Conservation (phyloP, 805 yeast genomes). For the Hanseniaspora osmophila region DNA sequence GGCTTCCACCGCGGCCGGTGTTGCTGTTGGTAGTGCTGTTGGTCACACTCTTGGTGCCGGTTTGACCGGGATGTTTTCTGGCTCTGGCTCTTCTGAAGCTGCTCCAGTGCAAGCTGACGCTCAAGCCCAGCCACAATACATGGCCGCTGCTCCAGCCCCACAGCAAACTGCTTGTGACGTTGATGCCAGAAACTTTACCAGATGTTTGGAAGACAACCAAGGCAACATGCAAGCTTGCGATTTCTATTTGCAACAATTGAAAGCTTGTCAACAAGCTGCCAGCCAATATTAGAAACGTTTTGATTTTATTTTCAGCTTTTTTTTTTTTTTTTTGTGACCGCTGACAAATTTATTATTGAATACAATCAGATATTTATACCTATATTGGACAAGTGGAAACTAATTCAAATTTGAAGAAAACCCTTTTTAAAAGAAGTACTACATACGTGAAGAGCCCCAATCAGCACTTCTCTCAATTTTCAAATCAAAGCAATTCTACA, state of each 20-base stretch:
- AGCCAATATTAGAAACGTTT: slow-evolving; percentile 43
- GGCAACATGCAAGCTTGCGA: slow-evolving; percentile 97
- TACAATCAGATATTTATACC: too few species aligned
- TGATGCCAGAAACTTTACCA: slow-evolving; percentile 89
- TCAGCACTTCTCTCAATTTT: too few species aligned
- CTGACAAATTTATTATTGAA: background rate
- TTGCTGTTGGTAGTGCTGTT: slow-evolving; percentile 93
- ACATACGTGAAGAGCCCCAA: too few species aligned
- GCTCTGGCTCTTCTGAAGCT: slow-evolving; percentile 45
- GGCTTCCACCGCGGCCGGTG: slow-evolving; percentile 99
- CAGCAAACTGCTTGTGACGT: slow-evolving; percentile 55
- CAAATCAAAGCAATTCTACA: too few species aligned
- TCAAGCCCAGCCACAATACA: slow-evolving; percentile 29
- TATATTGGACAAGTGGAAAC: too few species aligned
- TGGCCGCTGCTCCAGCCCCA: slow-evolving; percentile 21
- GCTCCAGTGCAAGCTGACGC: slow-evolving; percentile 24
- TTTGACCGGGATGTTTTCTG: slow-evolving; percentile 76
- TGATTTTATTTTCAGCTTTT: background rate
- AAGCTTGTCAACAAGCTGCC: slow-evolving; percentile 93
- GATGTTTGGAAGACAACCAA: slow-evolving; percentile 82
- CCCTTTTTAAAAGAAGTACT: too few species aligned
- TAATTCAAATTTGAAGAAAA: too few species aligned
- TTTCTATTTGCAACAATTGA: slow-evolving; percentile 90
- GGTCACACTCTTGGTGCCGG: slow-evolving; percentile 98
- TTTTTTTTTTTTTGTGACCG: slow-evolving; percentile 2